phyloP scores from a whole-genome alignment of 2,329 filamentous ascomycete species.

The Dactylellina cionopaga region DNA sequence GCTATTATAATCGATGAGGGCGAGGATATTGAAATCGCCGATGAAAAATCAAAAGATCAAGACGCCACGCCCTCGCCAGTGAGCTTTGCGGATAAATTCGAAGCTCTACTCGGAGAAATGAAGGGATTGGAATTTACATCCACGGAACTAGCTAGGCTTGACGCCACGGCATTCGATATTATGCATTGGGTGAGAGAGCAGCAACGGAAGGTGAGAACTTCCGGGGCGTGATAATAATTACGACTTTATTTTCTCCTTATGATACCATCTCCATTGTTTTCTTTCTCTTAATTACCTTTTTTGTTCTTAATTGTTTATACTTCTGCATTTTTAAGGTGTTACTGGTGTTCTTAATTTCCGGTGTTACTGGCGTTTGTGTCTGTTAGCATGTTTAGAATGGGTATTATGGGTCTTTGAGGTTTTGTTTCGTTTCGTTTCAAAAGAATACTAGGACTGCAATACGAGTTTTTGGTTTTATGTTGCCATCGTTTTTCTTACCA shows the following conservation, averaged over 20 bases:
- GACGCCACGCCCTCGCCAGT: neutral
- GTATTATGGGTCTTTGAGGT: too few relatives aligned
- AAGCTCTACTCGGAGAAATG: constrained; percentile 40
- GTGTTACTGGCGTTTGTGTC: neutral
- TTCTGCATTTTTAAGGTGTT: constrained; percentile 35
- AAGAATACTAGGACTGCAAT: too few relatives aligned
- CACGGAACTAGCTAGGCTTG: constrained; percentile 24
- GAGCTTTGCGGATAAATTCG: constrained; percentile 24
- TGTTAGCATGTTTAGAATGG: constrained; percentile 2
- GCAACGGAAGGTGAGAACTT: constrained; percentile 13
- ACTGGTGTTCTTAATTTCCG: neutral
- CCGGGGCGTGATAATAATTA: neutral
- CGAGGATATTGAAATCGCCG: constrained; percentile 6
- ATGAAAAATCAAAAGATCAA: neutral
- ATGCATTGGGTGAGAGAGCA: constrained; percentile 49
- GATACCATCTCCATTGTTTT: neutral
- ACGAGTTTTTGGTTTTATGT: too few relatives aligned
- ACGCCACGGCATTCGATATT: constrained; percentile 38
- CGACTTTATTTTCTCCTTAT: neutral
- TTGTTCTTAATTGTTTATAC: neutral
- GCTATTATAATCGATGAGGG: neutral
- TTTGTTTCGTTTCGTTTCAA: neutral
- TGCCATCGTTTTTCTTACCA: too few relatives aligned
- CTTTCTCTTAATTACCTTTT: neutral
- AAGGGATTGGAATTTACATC: constrained; percentile 23